Conservation (phyloP, 768 basidiomycete genomes). For the Fistulinella prunicolor region DNA sequence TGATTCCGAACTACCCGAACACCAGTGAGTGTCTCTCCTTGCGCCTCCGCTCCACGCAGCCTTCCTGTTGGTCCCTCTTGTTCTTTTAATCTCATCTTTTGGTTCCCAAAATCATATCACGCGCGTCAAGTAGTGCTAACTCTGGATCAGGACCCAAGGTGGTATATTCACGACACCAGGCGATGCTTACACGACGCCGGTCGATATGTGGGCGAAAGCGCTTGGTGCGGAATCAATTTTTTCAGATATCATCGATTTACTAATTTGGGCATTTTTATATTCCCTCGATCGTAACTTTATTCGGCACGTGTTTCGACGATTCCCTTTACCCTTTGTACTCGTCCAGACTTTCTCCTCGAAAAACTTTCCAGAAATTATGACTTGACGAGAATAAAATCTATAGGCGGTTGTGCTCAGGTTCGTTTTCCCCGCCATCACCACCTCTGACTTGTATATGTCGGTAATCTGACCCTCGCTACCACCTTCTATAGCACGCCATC, state of each 20-base stretch:
- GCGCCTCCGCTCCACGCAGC: neutral
- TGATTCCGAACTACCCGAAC: constrained; percentile 74
- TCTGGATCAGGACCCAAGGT: constrained; percentile 63
- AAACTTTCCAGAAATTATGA: constrained; percentile 71
- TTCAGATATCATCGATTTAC: constrained; percentile 37
- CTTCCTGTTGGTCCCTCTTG: constrained; percentile 1
- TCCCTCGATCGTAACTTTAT: constrained; percentile 32
- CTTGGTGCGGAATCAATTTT: constrained; percentile 79
- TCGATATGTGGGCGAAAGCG: constrained; percentile 89
- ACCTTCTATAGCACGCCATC: constrained; percentile 51
- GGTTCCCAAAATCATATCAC: constrained; percentile 5
- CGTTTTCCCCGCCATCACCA: constrained; percentile 12
- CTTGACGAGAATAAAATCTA: constrained; percentile 64
- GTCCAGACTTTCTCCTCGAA: constrained; percentile 68
- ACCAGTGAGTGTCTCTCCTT: constrained; percentile 56
- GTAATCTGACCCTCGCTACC: constrained; percentile 3
- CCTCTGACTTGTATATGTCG: neutral
- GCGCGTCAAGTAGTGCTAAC: constrained; percentile 17
- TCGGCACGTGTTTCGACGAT: constrained; percentile 21
- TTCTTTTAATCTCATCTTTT: neutral
- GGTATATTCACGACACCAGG: constrained; percentile 85
- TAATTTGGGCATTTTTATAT: constrained; percentile 34
- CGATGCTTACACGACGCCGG: constrained; percentile 82
- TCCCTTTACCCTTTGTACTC: constrained; percentile 6
- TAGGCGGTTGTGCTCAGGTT: constrained; percentile 79